phyloP scores from a whole-genome alignment of 2,329 filamentous ascomycete species.

The Zasmidium cellare region DNA sequence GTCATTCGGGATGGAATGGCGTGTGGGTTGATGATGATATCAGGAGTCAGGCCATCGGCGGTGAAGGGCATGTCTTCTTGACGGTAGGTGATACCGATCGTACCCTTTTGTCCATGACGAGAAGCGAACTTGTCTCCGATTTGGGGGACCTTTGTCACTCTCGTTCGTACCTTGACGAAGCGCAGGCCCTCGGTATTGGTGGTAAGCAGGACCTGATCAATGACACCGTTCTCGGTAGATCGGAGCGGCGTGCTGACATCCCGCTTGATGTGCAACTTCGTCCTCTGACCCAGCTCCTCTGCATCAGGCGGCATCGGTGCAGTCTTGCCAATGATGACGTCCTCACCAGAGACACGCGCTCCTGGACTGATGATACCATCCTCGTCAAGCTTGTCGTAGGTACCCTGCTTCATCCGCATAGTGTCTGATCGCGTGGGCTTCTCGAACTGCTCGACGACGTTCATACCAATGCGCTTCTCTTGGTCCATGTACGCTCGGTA shows the following conservation, averaged over 20 bases:
- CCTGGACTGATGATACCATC: conserved; percentile 94
- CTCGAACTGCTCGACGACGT: conserved; percentile 90
- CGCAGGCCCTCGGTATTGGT: conserved; percentile 92
- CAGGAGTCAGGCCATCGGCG: conserved; percentile 83
- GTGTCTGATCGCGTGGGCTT: conserved; percentile 89
- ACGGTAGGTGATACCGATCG: conserved; percentile 96
- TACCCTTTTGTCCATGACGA: conserved; percentile 98
- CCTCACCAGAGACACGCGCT: conserved; percentile 91
- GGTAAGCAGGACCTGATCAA: conserved; percentile 89
- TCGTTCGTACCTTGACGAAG: conserved; percentile 95
- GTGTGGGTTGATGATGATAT: conserved; percentile 98
- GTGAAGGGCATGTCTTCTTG: conserved; percentile 99
- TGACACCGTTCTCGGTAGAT: conserved; percentile 94
- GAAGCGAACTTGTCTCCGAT: conserved; percentile 99
- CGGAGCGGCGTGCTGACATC: conserved; percentile 94
- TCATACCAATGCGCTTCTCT: conserved; percentile 93
- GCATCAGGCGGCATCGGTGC: conserved; percentile 90
- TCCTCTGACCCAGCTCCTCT: conserved; percentile 90
- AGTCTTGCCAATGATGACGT: conserved; percentile 99
- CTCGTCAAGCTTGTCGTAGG: conserved; percentile 81
- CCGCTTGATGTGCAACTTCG: conserved; percentile 84
- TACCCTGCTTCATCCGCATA: conserved; percentile 77
- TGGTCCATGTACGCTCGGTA: conserved; percentile 97
- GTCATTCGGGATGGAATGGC: conserved; percentile 99
- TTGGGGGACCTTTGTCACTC: conserved; percentile 96